Base-by-base conservation (phyloP, 2,329 filamentous ascomycete genomes). In the Ceratocystis albifundus region DNA sequence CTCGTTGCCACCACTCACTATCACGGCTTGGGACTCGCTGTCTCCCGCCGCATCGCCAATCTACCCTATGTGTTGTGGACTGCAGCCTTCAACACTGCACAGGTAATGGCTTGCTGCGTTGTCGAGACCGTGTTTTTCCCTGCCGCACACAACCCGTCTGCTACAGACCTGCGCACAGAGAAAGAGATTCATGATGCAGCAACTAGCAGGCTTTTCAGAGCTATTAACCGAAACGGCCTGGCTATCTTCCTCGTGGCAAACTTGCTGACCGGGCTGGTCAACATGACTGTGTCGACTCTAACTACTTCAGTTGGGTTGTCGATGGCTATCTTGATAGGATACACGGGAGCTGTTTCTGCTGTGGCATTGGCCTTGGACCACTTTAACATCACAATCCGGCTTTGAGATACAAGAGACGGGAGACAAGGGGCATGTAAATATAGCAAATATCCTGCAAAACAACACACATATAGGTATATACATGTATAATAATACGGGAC, bases 11-110 rank as follows among this genome's bases (percentile, higher is more conserved):
- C 88, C 0, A 83, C 81, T 71, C 87, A 87, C 72, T 77, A 76
- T 10, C 87, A 88, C 70, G 91, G 90, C 4, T 80, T 90, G 44
- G 85, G 85, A 5, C 79, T 96, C 32, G 80, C 80, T 15, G 90
- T 96, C 6, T 97, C 94, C 4, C 87, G 94, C 22, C 87, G 94
- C 0, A 79, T 97, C 67, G 94, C 93, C 7, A 99, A 99, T 72
- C 80, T 96, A 69, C 91, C 94, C 0, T 99, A 99, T 74, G 83
- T 97, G 55, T 79, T 96, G 57, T 97, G 93, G 91, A 88, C 96
- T 6, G 82, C 86, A n/a, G 87, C 90, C 2, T 96, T 94, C 79
- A 99, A 97, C 77, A 87, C 84, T 69, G 80, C 82, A n/a, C 90
- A 96, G 74, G 79, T 99, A 8, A 78, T 89, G 6, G 80, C 87